phyloP scores from a whole-genome alignment of 2,329 filamentous ascomycete species.

The Diplodia scrobiculata region DNA sequence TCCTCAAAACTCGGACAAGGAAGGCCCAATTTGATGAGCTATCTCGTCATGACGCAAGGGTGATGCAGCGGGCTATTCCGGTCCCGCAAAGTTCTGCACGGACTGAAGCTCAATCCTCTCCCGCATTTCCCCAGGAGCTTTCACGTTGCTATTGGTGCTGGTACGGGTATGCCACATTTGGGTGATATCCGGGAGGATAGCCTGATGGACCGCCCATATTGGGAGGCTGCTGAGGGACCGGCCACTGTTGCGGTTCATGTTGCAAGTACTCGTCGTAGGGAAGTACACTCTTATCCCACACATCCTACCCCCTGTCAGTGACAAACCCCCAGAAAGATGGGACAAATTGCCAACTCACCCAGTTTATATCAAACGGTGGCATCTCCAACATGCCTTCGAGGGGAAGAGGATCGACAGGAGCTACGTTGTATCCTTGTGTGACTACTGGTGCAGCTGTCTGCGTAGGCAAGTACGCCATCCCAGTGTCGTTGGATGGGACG shows the following conservation, averaged over 20 bases:
- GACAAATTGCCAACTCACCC: conserved; percentile 3
- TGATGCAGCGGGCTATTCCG: not conserved
- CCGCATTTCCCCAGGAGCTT: not conserved
- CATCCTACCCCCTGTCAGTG: conserved; percentile 2
- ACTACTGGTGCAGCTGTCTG: not conserved
- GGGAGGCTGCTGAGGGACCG: conserved; percentile 5
- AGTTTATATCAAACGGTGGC: conserved; percentile 28
- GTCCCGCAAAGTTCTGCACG: not conserved
- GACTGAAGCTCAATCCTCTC: not conserved
- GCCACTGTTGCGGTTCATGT: conserved; percentile 17
- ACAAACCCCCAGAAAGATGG: not conserved
- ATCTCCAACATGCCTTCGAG: conserved; percentile 27
- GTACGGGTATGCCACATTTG: conserved; percentile 11
- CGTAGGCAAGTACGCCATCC: conserved; percentile 13
- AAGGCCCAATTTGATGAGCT: not conserved
- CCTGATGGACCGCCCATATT: not conserved
- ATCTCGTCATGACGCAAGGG: not conserved
- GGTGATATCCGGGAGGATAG: conserved; percentile 9
- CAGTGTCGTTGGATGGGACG: conserved; percentile 14
- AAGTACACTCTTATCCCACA: conserved; percentile 25
- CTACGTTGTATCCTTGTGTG: conserved; percentile 5
- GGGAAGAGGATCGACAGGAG: conserved; percentile 12
- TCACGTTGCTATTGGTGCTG: conserved; percentile 9
- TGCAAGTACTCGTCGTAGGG: conserved; percentile 26
- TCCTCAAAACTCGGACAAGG: not conserved